A percentile compares a stretch with the other conserved stretches of the same genome.
phyloP scores from a whole-genome alignment of 2,329 filamentous ascomycete species.

The Periglandula ipomoeae region DNA sequence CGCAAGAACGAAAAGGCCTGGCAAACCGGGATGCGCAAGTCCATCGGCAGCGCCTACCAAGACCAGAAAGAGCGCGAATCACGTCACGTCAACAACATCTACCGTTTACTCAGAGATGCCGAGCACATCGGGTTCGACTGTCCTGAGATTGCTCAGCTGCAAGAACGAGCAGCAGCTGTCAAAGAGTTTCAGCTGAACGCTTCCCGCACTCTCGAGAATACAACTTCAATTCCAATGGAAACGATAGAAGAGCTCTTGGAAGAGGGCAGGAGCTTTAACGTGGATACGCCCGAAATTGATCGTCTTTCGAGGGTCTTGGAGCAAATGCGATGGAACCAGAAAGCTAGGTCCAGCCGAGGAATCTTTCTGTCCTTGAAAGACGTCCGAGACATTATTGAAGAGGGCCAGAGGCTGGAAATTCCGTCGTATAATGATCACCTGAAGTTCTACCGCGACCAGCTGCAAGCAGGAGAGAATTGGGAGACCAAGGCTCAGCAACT shows the following conservation, averaged over 20 bases:
- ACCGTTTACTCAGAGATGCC: conserved; percentile 72
- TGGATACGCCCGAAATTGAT: conserved; percentile 84
- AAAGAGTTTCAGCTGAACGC: conserved; percentile 75
- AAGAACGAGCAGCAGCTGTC: conserved; percentile 78
- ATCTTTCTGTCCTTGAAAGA: conserved; percentile 66
- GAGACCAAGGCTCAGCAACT: conserved; percentile 88
- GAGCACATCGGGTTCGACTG: conserved; percentile 88
- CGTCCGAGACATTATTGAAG: conserved; percentile 67
- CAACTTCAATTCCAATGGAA: conserved; percentile 52
- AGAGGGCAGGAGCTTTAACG: conserved; percentile 77
- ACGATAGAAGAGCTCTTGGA: conserved; percentile 90
- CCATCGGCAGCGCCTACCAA: conserved; percentile 40
- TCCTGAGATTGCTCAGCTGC: conserved; percentile 76
- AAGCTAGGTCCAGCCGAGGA: conserved; percentile 56
- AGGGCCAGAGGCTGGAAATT: conserved; percentile 69
- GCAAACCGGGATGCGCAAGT: conserved; percentile 65
- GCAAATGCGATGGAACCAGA: conserved; percentile 81
- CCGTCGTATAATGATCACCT: conserved; percentile 74
- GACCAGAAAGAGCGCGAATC: conserved; percentile 80
- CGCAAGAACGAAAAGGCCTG: conserved; percentile 88
- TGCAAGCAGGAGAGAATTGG: conserved; percentile 73
- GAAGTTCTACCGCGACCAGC: conserved; percentile 65
- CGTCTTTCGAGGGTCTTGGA: conserved; percentile 70
- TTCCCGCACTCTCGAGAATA: conserved; percentile 57
- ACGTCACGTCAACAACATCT: conserved; percentile 82